phyloP scores from a whole-genome alignment of 495 filamentous ascomycete species.

The Neurospora pannonica region DNA sequence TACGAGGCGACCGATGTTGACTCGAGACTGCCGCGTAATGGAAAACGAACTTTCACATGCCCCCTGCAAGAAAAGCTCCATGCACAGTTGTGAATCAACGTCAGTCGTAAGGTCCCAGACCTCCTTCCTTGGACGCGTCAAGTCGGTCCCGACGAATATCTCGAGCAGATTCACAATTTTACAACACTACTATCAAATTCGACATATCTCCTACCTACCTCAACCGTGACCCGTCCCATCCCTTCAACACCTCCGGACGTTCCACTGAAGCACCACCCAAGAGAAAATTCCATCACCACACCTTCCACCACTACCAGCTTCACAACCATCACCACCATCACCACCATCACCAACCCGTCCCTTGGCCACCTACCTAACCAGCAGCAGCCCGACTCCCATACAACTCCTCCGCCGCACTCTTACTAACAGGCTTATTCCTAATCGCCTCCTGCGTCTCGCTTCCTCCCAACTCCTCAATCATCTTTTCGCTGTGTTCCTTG shows the following conservation, averaged over 20 bases:
- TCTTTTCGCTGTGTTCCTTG: slow-evolving; percentile 15
- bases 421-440: slow-evolving; percentile 19
- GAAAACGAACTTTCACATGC: too few relatives aligned
- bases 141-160: too few relatives aligned
- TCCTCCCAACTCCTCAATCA: slow-evolving; percentile 16
- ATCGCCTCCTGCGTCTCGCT: slow-evolving; percentile 19
- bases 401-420: slow-evolving; percentile 23
- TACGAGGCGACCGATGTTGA: too few relatives aligned
- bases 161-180: too few relatives aligned
- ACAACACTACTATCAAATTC: too few relatives aligned
- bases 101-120: too few relatives aligned
- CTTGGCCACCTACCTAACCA: not conserved
- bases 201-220: too few relatives aligned
- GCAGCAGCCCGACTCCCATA: slow-evolving; percentile 23
- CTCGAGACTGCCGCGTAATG: too few relatives aligned
- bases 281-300: not conserved
- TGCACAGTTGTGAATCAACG: too few relatives aligned
- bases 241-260: not conserved
- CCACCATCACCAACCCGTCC: not conserved
- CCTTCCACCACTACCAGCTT: not conserved
- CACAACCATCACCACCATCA: not conserved
- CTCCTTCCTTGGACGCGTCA: too few relatives aligned
- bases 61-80: too few relatives aligned
- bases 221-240: not conserved
- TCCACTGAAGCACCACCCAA: not conserved